Conservation (phyloP, 768 basidiomycete genomes). For the Tricholoma terreum region DNA sequence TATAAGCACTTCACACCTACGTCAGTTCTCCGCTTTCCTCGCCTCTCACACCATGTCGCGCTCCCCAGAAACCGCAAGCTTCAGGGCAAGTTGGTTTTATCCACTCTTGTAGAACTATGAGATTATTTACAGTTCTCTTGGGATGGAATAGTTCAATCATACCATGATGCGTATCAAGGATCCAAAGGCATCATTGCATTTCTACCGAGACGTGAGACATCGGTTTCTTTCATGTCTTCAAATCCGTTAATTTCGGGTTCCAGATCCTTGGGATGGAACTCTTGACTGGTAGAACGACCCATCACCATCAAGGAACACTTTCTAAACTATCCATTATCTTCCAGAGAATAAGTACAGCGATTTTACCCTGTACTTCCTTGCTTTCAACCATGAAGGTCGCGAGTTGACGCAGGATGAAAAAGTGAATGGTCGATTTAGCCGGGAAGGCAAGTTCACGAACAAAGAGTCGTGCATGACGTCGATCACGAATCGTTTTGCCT, state of each 20-base stretch:
- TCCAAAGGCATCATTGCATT: constrained; percentile 73
- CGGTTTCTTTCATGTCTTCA: not conserved
- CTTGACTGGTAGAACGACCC: constrained; percentile 41
- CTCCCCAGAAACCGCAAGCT: constrained; percentile 60
- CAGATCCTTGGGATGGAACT: constrained; percentile 77
- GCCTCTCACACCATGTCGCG: constrained; percentile 51
- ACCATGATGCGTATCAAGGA: constrained; percentile 90
- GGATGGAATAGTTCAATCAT: constrained; percentile 63
- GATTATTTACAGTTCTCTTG: not conserved
- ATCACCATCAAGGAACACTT: not conserved
- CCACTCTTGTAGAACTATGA: not conserved
- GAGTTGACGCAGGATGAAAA: constrained; percentile 53
- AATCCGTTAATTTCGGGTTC: not conserved
- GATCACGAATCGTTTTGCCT: not conserved
- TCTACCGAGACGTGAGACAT: constrained; percentile 65
- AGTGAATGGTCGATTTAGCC: constrained; percentile 42
- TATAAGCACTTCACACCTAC: not conserved
- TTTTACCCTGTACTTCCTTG: constrained; percentile 86
- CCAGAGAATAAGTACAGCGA: constrained; percentile 52
- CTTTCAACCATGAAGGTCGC: constrained; percentile 60
- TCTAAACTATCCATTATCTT: constrained; percentile 7
- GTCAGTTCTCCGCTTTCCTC: not conserved
- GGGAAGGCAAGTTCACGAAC: constrained; percentile 56
- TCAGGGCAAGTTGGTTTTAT: constrained; percentile 41
- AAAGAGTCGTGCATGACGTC: not conserved